Evolutionary conservation across 495 filamentous ascomycete species (phyloP).

Genomic region (Aspergillus kassunensis): DNA sequence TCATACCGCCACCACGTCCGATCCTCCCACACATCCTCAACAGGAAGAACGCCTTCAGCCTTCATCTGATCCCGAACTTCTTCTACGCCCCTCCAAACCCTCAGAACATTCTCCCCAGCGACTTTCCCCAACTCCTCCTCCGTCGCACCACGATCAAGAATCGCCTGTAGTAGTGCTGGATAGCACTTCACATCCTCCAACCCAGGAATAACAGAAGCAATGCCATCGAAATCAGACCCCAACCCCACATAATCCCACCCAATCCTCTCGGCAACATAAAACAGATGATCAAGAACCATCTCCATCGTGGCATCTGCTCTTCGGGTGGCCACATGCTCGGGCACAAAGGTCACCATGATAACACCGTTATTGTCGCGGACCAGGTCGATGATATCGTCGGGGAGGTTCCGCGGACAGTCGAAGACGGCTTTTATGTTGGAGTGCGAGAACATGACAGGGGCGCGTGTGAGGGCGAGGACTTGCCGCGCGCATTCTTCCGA

Average conservation of each 20-base stretch:
- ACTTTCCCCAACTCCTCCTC: constrained; percentile 55
- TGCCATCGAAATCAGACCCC: constrained; percentile 73
- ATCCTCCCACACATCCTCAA: neutral
- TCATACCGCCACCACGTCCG: neutral
- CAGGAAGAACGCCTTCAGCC: neutral
- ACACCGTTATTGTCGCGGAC: constrained; percentile 58
- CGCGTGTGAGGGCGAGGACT: constrained; percentile 55
- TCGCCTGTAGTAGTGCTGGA: constrained; percentile 66
- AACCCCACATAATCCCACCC: constrained; percentile 74
- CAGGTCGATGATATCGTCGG: constrained; percentile 62
- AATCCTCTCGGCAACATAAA: constrained; percentile 62
- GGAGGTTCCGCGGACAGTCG: constrained; percentile 68
- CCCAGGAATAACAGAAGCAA: constrained; percentile 25
- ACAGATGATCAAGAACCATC: constrained; percentile 66
- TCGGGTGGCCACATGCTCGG: constrained; percentile 45
- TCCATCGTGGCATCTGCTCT: constrained; percentile 46
- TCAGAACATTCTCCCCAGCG: constrained; percentile 59
- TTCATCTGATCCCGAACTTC: neutral
- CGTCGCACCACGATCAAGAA: constrained; percentile 56
- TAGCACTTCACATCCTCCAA: constrained; percentile 67
- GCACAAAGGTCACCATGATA: constrained; percentile 73
- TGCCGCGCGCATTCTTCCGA: constrained; percentile 68
- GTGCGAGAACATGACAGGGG: constrained; percentile 73
- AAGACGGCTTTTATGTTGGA: constrained; percentile 63
- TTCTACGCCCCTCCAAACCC: constrained; percentile 63